Conservation (phyloP, 1,284 basidiomycete genomes). For the Melanopsichium pennsylvanicum region DNA sequence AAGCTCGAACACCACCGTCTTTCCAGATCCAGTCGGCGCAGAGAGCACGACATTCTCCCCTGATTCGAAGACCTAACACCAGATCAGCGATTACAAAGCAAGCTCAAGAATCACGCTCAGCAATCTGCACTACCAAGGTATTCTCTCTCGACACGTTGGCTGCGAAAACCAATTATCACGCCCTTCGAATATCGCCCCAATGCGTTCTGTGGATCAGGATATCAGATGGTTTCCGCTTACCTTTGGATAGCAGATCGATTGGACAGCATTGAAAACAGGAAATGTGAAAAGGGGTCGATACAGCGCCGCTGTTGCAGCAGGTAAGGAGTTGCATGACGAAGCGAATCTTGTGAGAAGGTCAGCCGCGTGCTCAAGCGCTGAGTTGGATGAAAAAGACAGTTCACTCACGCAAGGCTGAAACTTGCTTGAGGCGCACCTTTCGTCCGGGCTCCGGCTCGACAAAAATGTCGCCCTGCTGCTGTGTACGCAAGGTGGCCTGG, state of each 20-base stretch:
- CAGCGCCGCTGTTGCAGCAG: conserved; percentile 79
- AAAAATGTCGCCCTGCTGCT: background rate
- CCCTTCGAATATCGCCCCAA: too few species aligned
- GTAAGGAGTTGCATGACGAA: too few species aligned
- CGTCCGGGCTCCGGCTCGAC: conserved; percentile 24
- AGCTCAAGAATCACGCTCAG: too few species aligned
- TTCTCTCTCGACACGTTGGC: too few species aligned
- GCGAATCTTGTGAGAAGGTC: too few species aligned
- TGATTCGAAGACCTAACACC: conserved; percentile 75
- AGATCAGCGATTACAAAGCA: too few species aligned
- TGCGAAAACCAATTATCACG: too few species aligned
- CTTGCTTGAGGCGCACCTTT: conserved; percentile 12
- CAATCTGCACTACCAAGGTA: too few species aligned
- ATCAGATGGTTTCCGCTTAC: too few species aligned
- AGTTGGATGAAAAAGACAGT: background rate
- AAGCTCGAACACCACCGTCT: conserved; percentile 82
- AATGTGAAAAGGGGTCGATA: conserved; percentile 85
- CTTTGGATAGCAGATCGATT: conserved; percentile 80
- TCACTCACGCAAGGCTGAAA: conserved; percentile 17
- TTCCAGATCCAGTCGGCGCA: conserved; percentile 56
- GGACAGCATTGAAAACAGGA: conserved; percentile 86
- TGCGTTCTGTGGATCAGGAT: too few species aligned
- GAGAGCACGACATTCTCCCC: conserved; percentile 77
- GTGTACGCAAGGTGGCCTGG: background rate
- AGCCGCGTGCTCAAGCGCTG: too few species aligned